Evolutionary conservation across 1,139 yeast species (phyloP).

Genomic region (Diutina siamensis): DNA sequence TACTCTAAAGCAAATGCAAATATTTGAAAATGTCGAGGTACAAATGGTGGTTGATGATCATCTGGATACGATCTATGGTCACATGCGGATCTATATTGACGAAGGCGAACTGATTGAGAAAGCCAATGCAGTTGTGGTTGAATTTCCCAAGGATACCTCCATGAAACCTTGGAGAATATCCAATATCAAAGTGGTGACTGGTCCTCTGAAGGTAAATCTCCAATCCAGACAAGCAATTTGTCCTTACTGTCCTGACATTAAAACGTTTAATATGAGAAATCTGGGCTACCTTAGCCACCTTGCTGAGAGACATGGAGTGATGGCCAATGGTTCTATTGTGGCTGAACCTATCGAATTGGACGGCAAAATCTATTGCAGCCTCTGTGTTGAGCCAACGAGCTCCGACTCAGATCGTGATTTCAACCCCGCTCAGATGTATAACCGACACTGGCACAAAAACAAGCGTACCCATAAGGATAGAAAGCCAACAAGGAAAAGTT

Average conservation of each 20-base stretch:
- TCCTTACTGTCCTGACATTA: constrained; percentile 1
- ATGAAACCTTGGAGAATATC: neutral
- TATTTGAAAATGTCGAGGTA: neutral
- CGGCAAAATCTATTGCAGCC: neutral
- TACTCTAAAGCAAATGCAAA: neutral
- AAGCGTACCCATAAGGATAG: neutral
- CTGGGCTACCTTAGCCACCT: constrained; percentile 1
- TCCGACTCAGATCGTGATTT: no score
- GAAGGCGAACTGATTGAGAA: neutral
- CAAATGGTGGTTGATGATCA: neutral
- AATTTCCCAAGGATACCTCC: no score
- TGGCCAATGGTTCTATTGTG: neutral
- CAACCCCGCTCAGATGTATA: neutral
- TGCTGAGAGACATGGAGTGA: neutral
- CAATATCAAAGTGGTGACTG: neutral
- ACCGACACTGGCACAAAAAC: neutral
- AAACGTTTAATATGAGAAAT: neutral
- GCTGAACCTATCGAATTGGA: neutral
- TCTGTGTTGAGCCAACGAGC: neutral
- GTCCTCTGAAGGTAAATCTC: neutral
- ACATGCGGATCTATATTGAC: neutral
- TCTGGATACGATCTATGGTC: neutral
- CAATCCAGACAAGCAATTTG: neutral
- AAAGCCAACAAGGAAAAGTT: neutral
- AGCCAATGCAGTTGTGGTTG: no score